Conservation (phyloP, 495 filamentous ascomycete species). For the Hyaloscypha hepaticicola region DNA sequence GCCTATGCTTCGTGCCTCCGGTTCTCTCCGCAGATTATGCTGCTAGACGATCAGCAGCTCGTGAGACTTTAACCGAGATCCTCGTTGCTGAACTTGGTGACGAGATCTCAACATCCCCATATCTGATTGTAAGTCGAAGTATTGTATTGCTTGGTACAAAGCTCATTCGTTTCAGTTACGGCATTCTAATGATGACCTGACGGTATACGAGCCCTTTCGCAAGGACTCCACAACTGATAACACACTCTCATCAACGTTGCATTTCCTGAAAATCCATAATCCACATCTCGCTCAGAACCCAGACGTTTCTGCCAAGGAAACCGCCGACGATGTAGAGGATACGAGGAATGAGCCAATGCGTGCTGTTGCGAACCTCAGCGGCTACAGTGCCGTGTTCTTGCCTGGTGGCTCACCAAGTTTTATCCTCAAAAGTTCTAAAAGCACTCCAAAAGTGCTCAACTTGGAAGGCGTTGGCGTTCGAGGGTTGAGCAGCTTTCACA, state of each 20-base stretch:
- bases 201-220: constrained; percentile 80
- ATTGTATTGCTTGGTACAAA: not conserved
- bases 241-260: constrained; percentile 49
- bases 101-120: constrained; percentile 62
- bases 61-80: constrained; percentile 72
- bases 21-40: constrained; percentile 68
- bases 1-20: constrained; percentile 74
- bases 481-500: constrained; percentile 71
- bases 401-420: constrained; percentile 77
- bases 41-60: constrained; percentile 64
- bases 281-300: constrained; percentile 54
- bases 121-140: constrained; percentile 66
- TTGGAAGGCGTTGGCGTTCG: constrained; percentile 63
- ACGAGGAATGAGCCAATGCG: constrained; percentile 30
- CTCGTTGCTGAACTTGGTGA: constrained; percentile 85
- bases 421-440: constrained; percentile 73
- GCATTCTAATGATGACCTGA: constrained; percentile 74
- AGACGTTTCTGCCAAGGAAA: constrained; percentile 35
- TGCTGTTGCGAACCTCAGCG: constrained; percentile 56
- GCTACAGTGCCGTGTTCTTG: constrained; percentile 77
- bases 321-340: constrained; percentile 10
- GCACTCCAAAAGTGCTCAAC: constrained; percentile 68
- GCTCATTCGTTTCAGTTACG: constrained; percentile 55
- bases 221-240: constrained; percentile 34
- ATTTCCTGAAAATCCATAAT: constrained; percentile 75